A percentile compares a stretch with the other conserved stretches of the same genome.
Conservation (phyloP, 768 basidiomycete species). For the Chlorophyllum brunneum region DNA sequence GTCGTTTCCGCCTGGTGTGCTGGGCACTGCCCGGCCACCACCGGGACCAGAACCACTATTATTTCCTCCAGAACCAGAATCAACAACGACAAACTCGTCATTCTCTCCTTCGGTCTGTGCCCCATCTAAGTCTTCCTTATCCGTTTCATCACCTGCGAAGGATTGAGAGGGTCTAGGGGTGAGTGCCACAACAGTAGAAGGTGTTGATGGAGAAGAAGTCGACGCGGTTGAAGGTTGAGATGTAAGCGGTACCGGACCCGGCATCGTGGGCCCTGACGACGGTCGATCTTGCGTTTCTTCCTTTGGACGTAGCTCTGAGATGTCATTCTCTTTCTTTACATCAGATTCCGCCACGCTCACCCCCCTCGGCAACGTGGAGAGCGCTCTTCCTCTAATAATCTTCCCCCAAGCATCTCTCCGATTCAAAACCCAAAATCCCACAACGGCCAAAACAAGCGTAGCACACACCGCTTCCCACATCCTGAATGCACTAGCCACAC, state of each 20-base stretch:
- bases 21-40: no score
- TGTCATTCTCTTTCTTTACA: no score
- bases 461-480: conserved; percentile 13
- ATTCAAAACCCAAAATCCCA: conserved; percentile 17
- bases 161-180: not conserved
- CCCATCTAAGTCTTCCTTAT: conserved; percentile 37
- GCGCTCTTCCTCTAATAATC: no score
- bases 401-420: not conserved
- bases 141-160: conserved; percentile 54
- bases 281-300: no score
- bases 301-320: no score
- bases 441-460: conserved; percentile 12
- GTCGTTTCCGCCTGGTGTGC: not conserved
- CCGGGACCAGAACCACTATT: no score
- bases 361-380: not conserved
- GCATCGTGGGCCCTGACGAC: no score
- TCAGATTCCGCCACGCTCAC: not conserved
- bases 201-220: not conserved
- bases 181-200: not conserved
- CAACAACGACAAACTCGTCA: conserved; percentile 14
- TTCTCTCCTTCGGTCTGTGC: conserved; percentile 24
- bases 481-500: not conserved
- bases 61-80: conserved; percentile 16
- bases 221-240: no score
- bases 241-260: no score